Percentiles rank a stretch among this genome's conserved stretches.
These are phyloP conservation scores for Dothideomycetidae sp. DNA, from an alignment of 2,329 filamentous ascomycete species.

Conservation along the genomic window DNA sequence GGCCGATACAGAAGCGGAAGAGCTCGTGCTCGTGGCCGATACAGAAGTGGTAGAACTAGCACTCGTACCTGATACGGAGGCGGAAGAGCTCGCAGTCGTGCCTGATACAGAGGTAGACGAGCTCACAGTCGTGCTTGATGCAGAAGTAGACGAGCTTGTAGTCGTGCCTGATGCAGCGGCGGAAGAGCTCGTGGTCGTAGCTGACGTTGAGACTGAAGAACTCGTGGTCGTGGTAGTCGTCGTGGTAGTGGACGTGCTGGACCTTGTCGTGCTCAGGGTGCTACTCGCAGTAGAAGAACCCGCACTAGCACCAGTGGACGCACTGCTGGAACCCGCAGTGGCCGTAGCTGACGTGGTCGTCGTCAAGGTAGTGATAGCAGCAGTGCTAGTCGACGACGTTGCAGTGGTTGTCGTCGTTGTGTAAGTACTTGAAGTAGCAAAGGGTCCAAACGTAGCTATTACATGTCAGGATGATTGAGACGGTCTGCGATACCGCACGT, in stretches of 20 bases:
- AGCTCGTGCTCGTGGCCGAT: background rate
- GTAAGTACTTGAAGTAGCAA: background rate
- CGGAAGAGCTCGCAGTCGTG: background rate
- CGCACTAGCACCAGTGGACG: no score
- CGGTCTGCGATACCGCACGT: background rate
- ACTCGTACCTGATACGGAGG: no score
- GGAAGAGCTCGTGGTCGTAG: no score
- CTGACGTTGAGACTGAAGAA: background rate
- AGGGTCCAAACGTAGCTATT: background rate
- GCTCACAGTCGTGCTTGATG: background rate
- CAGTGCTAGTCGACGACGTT: background rate
- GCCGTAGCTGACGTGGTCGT: slow-evolving; percentile 1
- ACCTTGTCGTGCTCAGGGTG: background rate
- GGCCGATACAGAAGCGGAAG: background rate
- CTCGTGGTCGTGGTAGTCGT: slow-evolving; percentile 4
- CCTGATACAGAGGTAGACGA: background rate
- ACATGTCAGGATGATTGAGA: no score
- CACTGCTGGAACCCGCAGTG: background rate
- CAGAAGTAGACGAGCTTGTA: background rate
- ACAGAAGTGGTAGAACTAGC: background rate
- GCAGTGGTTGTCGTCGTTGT: background rate
- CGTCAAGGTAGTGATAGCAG: background rate
- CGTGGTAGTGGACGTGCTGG: slow-evolving; percentile 3
- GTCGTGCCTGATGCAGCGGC: background rate
- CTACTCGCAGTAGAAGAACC: no score